phyloP scores from a whole-genome alignment of 2,329 filamentous ascomycete genomes.

The Fusarium euwallaceae region DNA sequence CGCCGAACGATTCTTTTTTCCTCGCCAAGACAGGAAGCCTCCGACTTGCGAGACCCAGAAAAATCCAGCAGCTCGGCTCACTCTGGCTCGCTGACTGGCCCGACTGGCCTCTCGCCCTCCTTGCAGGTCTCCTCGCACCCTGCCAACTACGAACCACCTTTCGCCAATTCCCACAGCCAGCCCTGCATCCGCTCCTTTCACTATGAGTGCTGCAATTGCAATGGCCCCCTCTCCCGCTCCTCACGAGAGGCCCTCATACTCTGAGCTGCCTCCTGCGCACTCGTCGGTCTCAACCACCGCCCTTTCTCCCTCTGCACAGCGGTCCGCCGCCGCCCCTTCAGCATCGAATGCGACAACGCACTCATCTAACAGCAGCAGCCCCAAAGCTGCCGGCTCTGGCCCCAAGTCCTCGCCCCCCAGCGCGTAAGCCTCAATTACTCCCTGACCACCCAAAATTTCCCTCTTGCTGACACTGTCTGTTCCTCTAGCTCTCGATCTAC shows the following conservation, averaged over 20 bases:
- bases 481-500: constrained; percentile 32
- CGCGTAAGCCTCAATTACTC: constrained; percentile 63
- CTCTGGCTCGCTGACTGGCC: constrained; percentile 38
- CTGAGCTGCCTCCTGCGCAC: constrained; percentile 60
- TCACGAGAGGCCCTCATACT: constrained; percentile 72
- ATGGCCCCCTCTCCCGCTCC: constrained; percentile 78
- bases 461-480: constrained; percentile 18
- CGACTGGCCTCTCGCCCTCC: constrained; percentile 31
- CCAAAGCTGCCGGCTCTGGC: constrained; percentile 56
- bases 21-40: constrained; percentile 39
- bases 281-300: constrained; percentile 50
- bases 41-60: constrained; percentile 41
- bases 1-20: constrained; percentile 34
- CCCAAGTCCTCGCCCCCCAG: constrained; percentile 70
- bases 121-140: constrained; percentile 36
- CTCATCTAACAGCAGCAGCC: constrained; percentile 68
- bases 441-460: constrained; percentile 18
- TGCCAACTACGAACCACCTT: constrained; percentile 29
- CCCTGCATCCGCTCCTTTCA: constrained; percentile 49
- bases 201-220: constrained; percentile 76
- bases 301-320: constrained; percentile 61
- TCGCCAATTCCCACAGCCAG: constrained; percentile 34
- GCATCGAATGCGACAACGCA: constrained; percentile 60
- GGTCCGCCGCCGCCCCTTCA: constrained; percentile 52
- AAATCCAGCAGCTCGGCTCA: constrained; percentile 39